Evolutionary conservation across 441 rosid genomes (phyloP).

Genomic region (Pelargonium exstipulatum): DNA sequence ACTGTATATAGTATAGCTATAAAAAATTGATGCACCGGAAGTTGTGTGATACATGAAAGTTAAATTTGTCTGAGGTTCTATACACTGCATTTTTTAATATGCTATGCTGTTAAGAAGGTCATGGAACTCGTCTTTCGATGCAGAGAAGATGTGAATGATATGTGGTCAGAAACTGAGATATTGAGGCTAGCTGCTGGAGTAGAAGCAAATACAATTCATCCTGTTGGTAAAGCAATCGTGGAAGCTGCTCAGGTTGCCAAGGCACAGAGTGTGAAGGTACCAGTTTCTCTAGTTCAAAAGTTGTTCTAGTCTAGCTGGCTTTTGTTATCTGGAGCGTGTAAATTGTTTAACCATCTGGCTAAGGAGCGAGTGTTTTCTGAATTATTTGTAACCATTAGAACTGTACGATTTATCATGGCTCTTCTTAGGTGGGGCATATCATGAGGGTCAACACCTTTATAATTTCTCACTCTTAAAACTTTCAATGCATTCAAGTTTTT

Average conservation of each 20-base stretch:
- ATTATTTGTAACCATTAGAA: not conserved
- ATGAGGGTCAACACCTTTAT: not conserved
- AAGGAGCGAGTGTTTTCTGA: not conserved
- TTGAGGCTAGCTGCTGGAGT: slow-evolving; percentile 84
- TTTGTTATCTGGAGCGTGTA: not conserved
- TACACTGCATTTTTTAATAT: not conserved
- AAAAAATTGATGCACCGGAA: slow-evolving; percentile 1
- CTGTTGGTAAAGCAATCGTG: slow-evolving; percentile 89
- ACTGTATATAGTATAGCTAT: not conserved
- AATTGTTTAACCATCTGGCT: not conserved
- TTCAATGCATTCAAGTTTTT: too few species aligned
- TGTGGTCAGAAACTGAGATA: slow-evolving; percentile 63
- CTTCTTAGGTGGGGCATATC: not conserved
- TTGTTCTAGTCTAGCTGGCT: slow-evolving; percentile 10
- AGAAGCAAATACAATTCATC: slow-evolving; percentile 86
- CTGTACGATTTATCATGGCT: not conserved
- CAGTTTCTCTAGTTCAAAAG: slow-evolving; percentile 9
- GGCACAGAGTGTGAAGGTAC: slow-evolving; percentile 52
- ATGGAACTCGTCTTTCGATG: slow-evolving; percentile 25
- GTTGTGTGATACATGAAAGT: slow-evolving; percentile 7
- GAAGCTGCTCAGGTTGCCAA: slow-evolving; percentile 63
- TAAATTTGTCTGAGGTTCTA: not conserved
- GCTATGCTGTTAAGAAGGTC: slow-evolving; percentile 12
- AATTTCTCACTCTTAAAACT: not conserved
- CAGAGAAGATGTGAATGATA: slow-evolving; percentile 40